Base-by-base conservation (phyloP, 192 early-diverging fungal genomes). In the Coemansia sp. region DNA sequence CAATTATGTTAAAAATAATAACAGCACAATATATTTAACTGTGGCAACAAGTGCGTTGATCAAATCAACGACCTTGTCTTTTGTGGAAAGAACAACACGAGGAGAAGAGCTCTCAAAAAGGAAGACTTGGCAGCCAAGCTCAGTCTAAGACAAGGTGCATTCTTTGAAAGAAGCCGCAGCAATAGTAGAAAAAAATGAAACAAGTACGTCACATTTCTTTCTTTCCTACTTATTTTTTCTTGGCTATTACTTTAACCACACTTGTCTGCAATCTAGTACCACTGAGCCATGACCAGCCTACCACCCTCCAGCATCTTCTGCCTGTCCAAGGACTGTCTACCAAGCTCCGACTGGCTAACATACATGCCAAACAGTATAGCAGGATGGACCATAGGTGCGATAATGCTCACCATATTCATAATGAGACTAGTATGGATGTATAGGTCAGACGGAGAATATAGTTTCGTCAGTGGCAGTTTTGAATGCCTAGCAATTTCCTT, bases 351-450 rank as follows among this genome's bases (percentile, higher is more conserved):
- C n/a, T n/a, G n/a, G n/a, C n/a, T n/a, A n/a, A 44, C 62, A 5
- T 27, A 63, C 42, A 51, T 55, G 20, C 75, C 75, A 52, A 77
- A 51, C 29, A 44, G 44, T 3, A 43, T 43, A 3, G 70, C 66
- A 0, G 75, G 75, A 0, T 77, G 75, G 75, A 44, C 36, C 0
- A 31, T 46, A 3, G 75, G 75, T 20, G 70, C 51, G 31, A 27
- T 77, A 42, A 16, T 61, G 1, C 24, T 68, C 1, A 51, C 43
- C 4, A 6, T 41, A 10, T 34, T 10, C 3, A 2, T 33, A 5
- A 24, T 4, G 1, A 38, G 16, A 18, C 2, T 60, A 18, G 16
- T 22, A 13, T 38, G 1, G 3, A 38, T 15, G 7, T n/a, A n/a
- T n/a, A n/a, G n/a, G n/a, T n/a, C n/a, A n/a, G n/a, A n/a, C n/a